Percentiles rank a stretch among this genome's conserved stretches.
phyloP scores from a whole-genome alignment of 371 early-diverging fungal species.

The Chytridiales sp. region DNA sequence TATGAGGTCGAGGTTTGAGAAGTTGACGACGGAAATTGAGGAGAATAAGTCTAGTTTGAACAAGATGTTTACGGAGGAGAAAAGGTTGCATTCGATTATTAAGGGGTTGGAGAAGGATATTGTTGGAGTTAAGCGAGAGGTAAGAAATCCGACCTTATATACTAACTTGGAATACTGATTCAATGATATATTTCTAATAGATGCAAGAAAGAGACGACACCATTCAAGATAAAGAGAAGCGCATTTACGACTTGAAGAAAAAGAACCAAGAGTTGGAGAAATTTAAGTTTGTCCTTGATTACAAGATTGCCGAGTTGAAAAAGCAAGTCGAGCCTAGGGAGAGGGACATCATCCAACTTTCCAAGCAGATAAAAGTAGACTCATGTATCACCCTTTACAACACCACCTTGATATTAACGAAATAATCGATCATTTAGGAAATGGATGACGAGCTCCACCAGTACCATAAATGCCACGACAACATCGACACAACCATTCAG shows the following conservation, averaged over 20 bases:
- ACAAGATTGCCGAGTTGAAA: slow-evolving; percentile 52
- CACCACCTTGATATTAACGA: neutral
- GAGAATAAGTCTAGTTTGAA: slow-evolving; percentile 43
- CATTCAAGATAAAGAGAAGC: slow-evolving; percentile 56
- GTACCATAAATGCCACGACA: slow-evolving; percentile 43
- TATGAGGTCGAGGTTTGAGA: slow-evolving; percentile 40
- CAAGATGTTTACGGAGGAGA: slow-evolving; percentile 46
- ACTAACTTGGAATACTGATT: too few species aligned
- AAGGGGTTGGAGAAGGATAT: slow-evolving; percentile 53
- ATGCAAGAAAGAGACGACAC: slow-evolving; percentile 57
- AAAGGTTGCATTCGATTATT: slow-evolving; percentile 43
- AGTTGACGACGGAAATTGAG: slow-evolving; percentile 41
- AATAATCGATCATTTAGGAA: slow-evolving; percentile 24
- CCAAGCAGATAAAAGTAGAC: slow-evolving; percentile 43
- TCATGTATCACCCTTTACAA: neutral
- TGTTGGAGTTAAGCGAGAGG: slow-evolving; percentile 50
- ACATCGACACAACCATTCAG: slow-evolving; percentile 33
- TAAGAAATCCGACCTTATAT: slow-evolving; percentile 17
- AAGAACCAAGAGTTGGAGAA: slow-evolving; percentile 61
- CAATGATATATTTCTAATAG: slow-evolving; percentile 28
- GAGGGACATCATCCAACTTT: slow-evolving; percentile 41
- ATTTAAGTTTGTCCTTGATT: slow-evolving; percentile 59
- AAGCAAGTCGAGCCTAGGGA: slow-evolving; percentile 57
- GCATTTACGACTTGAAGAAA: slow-evolving; percentile 56
- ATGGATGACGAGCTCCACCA: slow-evolving; percentile 49